Evolutionary conservation across 257 asterid species (phyloP).

Genomic region (Solanum megistacrolobum): DNA sequence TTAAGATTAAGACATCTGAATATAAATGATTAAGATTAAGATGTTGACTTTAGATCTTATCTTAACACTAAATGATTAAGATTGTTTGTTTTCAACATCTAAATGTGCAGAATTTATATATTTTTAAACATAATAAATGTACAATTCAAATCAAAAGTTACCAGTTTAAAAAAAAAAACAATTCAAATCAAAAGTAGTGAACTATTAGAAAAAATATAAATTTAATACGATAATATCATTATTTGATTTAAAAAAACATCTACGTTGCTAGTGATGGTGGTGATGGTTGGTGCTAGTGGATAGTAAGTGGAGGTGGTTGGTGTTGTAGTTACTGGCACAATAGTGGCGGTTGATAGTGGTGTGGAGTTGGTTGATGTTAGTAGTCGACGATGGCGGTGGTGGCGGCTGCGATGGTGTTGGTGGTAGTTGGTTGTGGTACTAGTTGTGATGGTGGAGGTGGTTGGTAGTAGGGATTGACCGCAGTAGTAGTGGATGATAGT

Average conservation of each 20-base stretch:
- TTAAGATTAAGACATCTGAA: not conserved
- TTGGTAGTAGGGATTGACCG: not conserved
- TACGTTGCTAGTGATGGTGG: not conserved
- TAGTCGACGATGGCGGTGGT: not conserved
- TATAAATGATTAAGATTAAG: not conserved
- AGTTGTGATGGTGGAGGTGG: not conserved
- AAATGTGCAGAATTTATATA: not conserved
- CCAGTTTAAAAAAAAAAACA: not conserved
- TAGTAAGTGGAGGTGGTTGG: not conserved
- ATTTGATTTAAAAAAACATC: not conserved
- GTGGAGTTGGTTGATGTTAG: not conserved
- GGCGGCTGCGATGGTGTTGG: not conserved
- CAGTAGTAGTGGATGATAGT: not conserved
- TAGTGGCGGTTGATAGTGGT: not conserved
- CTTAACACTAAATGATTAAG: not conserved
- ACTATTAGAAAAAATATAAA: not conserved
- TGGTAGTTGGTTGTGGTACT: not conserved
- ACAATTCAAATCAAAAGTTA: not conserved
- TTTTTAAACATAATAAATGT: not conserved
- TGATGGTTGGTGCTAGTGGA: not conserved
- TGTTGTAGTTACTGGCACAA: not conserved
- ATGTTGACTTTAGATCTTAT: not conserved
- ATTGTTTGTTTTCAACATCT: not conserved
- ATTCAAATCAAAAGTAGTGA: not conserved
- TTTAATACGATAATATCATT: not conserved